Base-by-base conservation (phyloP, 2,329 filamentous ascomycete species). In the Alternaria viburni region DNA sequence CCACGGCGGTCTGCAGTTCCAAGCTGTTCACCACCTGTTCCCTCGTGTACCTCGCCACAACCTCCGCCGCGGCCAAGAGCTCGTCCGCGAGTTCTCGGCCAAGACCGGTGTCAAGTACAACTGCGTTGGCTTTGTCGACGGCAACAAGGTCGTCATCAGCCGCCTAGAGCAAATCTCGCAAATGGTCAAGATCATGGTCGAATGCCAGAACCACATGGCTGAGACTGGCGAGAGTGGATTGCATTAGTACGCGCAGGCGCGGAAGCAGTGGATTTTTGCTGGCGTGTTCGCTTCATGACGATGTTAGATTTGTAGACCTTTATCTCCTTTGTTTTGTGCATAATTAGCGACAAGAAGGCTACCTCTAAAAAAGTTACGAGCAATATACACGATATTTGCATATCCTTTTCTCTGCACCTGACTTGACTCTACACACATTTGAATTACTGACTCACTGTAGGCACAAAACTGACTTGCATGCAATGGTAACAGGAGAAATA, bases 1-100 rank as follows among this genome's bases (percentile, higher is more conserved):
- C 79, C 93, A 97, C 71, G 93, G 93, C 21, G 93, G 93, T 5
- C 83, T 97, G 65, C 93, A 97, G 78, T 97, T 97, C 80, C 93
- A 97, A 79, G 93, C 90, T 8, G 90, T 97, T 55, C 93, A 97
- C 75, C 93, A 97, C 76, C 82, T 97, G 21, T 97, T 90, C 76
- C 93, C 93, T 2, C 87, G 93, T 11, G 89, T 97, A 65, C 93
- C 93, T 10, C 86, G 93, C 45, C 93, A 97, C 79, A 97, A 97
- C 77, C 86, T 97, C 55, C 89, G 93, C 50, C 83, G 83, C 61
- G 87, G 90, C 5, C 93, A 96, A 81, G 88, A 86, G 70, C 83
- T 96, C 36, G 92, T 97, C 10, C 86, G 90, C 72, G 89, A 92
- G 49, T 97, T 96, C 74, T 97, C 93, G 73, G 83, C 88, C 50